phyloP scores from a whole-genome alignment of 257 asterid genomes.

The Fraxinus excelsior region DNA sequence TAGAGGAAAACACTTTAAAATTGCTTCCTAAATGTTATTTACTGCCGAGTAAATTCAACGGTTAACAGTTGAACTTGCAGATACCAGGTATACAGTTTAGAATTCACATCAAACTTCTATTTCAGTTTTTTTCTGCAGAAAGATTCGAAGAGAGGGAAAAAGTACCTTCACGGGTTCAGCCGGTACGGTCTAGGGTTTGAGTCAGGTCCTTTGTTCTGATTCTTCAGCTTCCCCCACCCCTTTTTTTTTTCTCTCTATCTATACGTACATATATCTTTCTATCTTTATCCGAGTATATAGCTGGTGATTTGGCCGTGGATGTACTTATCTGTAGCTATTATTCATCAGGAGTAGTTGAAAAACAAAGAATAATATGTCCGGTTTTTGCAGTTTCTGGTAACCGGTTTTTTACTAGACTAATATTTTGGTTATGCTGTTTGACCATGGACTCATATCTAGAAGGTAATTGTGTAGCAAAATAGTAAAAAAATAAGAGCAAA shows the following conservation, averaged over 20 bases:
- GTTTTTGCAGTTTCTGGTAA: not conserved
- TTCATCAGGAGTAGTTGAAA: constrained; percentile 18
- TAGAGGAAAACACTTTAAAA: not conserved
- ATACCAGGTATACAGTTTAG: too few species aligned
- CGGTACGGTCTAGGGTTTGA: constrained; percentile 36
- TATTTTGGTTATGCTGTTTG: too few species aligned
- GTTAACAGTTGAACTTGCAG: not conserved
- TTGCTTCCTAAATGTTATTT: not conserved
- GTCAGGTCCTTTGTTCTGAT: constrained; percentile 16
- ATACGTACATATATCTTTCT: not conserved
- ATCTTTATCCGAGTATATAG: not conserved
- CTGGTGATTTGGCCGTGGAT: not conserved
- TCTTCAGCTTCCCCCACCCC: not conserved
- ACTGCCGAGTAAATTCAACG: not conserved
- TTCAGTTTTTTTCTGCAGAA: not conserved
- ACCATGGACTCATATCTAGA: too few species aligned
- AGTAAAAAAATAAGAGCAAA: too few species aligned
- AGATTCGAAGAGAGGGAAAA: constrained; percentile 5
- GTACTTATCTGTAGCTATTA: not conserved
- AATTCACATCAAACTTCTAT: not conserved
- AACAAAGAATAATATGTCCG: not conserved
- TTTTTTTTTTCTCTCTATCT: not conserved
- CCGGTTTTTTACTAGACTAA: too few species aligned
- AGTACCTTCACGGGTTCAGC: constrained; percentile 27
- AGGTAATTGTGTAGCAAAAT: too few species aligned